Percentiles rank a stretch among this genome's conserved stretches.
Conservation (phyloP, 768 basidiomycete species). For the Trametopsis cervina region DNA sequence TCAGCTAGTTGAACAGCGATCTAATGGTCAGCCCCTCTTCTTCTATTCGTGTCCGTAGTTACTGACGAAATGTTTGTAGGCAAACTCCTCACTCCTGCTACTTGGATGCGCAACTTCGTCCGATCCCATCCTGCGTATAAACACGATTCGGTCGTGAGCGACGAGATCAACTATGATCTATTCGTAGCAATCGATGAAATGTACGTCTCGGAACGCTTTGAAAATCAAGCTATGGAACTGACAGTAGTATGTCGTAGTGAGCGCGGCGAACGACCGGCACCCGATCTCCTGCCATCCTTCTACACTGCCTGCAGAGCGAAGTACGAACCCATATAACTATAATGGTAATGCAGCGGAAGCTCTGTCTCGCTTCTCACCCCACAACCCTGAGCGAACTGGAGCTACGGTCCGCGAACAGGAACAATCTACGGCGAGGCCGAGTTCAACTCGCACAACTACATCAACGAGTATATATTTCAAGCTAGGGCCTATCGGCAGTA, state of each 20-base stretch:
- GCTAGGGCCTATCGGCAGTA: too few species aligned
- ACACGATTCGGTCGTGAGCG: conserved; percentile 84
- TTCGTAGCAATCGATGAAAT: conserved; percentile 86
- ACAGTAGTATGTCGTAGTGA: conserved; percentile 13
- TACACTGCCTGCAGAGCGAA: conserved; percentile 12
- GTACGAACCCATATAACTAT: not conserved
- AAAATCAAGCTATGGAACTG: not conserved
- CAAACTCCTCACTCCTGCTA: conserved; percentile 75
- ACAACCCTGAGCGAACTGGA: too few species aligned
- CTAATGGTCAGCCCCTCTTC: conserved; percentile 54
- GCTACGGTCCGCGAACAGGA: too few species aligned
- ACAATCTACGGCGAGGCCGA: too few species aligned
- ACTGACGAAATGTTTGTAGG: conserved; percentile 35
- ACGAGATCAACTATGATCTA: conserved; percentile 93
- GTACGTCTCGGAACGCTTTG: conserved; percentile 43
- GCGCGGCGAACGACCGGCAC: conserved; percentile 18
- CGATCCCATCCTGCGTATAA: conserved; percentile 87
- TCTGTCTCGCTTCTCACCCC: too few species aligned
- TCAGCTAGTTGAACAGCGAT: conserved; percentile 67
- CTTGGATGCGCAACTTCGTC: conserved; percentile 92
- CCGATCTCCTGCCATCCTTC: conserved; percentile 17
- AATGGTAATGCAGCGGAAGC: too few species aligned
- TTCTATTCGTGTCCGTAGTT: not conserved
- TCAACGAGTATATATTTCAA: too few species aligned
- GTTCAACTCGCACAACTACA: too few species aligned